Percentiles rank a stretch among this genome's conserved stretches.
These are phyloP conservation scores for Nitzschia sp. DNA, from an alignment of 108 stramenopile genomes.

Conservation along the genomic window DNA sequence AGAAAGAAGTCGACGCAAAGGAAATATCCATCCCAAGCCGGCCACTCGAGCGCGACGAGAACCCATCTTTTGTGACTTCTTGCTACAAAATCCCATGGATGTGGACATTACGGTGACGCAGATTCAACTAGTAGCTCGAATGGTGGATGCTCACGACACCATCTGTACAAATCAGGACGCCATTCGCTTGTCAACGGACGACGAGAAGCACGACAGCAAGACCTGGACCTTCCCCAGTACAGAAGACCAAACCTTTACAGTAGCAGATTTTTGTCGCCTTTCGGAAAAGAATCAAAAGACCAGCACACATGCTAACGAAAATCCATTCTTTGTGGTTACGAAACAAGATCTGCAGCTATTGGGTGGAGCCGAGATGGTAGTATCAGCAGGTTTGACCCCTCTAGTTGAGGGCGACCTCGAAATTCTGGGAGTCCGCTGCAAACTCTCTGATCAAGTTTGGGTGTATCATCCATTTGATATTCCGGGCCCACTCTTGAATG, in stretches of 20 bases:
- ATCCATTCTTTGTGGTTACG: constrained; percentile 80
- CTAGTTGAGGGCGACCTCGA: constrained; percentile 72
- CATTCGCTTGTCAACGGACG: constrained; percentile 33
- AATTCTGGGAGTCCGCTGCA: constrained; percentile 75
- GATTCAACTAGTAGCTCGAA: constrained; percentile 74
- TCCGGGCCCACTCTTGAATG: constrained; percentile 64
- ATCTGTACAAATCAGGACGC: constrained; percentile 73
- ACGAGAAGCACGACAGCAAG: background rate
- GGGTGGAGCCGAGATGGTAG: constrained; percentile 30
- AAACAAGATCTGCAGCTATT: constrained; percentile 47
- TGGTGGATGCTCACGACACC: constrained; percentile 38
- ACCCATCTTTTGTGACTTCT: constrained; percentile 69
- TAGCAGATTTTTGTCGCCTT: constrained; percentile 67
- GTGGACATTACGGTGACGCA: constrained; percentile 59
- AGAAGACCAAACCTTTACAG: constrained; percentile 38
- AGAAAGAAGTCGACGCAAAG: constrained; percentile 63
- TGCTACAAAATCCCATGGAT: constrained; percentile 61
- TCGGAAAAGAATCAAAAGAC: constrained; percentile 18
- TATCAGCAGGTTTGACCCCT: constrained; percentile 67
- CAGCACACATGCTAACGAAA: constrained; percentile 34
- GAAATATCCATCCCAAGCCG: constrained; percentile 37
- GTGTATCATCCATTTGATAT: constrained; percentile 73
- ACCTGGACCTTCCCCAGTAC: constrained; percentile 72
- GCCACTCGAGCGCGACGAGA: constrained; percentile 65
- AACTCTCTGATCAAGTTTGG: constrained; percentile 77